Evolutionary conservation across 306 rosid genomes (phyloP).

Genomic region (Cyclanthera cordifolia): DNA sequence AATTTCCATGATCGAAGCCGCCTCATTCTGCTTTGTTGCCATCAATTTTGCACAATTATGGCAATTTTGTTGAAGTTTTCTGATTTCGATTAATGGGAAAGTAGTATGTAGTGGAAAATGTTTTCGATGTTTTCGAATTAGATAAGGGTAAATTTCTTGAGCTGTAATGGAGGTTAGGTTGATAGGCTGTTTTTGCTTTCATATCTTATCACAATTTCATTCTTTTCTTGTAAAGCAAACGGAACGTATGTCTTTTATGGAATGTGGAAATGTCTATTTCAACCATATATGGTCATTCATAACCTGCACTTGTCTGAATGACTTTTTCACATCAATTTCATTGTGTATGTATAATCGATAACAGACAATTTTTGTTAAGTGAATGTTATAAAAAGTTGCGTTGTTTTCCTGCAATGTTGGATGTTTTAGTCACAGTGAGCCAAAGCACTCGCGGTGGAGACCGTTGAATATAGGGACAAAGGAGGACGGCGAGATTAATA

Average conservation of each 20-base stretch:
- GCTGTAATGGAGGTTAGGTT: constrained; percentile 1
- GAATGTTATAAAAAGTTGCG: neutral
- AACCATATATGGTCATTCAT: neutral
- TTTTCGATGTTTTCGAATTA: neutral
- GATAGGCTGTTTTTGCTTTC: neutral
- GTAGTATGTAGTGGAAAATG: neutral
- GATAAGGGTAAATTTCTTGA: neutral
- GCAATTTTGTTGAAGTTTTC: neutral
- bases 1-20: constrained; percentile 6
- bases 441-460: constrained; percentile 56
- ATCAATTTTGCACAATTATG: neutral
- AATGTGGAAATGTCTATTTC: neutral
- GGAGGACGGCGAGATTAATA: constrained; percentile 82
- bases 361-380: neutral
- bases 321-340: neutral
- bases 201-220: neutral
- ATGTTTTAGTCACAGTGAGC: constrained; percentile 34
- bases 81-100: neutral
- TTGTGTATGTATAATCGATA: neutral
- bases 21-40: neutral
- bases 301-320: neutral
- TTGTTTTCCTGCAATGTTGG: constrained; percentile 15
- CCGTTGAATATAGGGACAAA: constrained; percentile 51
- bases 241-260: neutral
- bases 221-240: neutral